Evolutionary conservation across 1,284 basidiomycete species (phyloP), one percentile per base, ranked within the genome.

Genomic region (Earliella scabrosa): DNA sequence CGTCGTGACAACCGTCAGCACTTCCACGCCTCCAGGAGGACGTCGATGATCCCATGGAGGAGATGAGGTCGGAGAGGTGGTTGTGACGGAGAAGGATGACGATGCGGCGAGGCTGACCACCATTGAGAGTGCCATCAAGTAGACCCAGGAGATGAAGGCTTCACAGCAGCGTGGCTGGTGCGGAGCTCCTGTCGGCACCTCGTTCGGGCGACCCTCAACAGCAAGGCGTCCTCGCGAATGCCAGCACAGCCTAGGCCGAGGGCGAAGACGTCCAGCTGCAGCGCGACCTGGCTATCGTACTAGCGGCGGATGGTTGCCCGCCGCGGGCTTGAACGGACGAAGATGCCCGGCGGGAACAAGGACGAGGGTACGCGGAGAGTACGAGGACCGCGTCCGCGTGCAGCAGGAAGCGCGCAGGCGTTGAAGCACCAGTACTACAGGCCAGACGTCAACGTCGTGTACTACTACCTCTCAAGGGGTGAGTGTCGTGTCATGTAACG

Each of bases 361-460:
- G 96, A 97, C 70, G 97, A 98, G 74, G 90, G 92, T 20, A 90
- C 93, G 59, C 85, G 96, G n/a, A 52, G 97, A 99, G 74, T 95
- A 93, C 70, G 95, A 98, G 74, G 98, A 98, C 69, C 85, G 93
- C 54, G 71, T 89, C 64, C 86, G 96, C 24, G 97, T 98, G 68
- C 88, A 95, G 70, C 89, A 93, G 63, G 95, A 98, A 63, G 92
- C 95, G 8, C 85, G 92, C 38, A 97, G 35, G 72, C 86, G 45
- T 99, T 92, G 83, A 92, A 89, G 74, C 83, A 91, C n/a, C n/a
- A n/a, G n/a, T n/a, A n/a, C 69, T 99, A 99, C 81, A 97, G 96
- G 74, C 97, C 97, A 1, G 95, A 97, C 72, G 83, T 99, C 66
- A 93, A 97, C 62, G 93, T 99, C 69, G 91, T 92, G 56, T 99